Conservation (phyloP, 106 monocot species). For the Acorus calamus region DNA sequence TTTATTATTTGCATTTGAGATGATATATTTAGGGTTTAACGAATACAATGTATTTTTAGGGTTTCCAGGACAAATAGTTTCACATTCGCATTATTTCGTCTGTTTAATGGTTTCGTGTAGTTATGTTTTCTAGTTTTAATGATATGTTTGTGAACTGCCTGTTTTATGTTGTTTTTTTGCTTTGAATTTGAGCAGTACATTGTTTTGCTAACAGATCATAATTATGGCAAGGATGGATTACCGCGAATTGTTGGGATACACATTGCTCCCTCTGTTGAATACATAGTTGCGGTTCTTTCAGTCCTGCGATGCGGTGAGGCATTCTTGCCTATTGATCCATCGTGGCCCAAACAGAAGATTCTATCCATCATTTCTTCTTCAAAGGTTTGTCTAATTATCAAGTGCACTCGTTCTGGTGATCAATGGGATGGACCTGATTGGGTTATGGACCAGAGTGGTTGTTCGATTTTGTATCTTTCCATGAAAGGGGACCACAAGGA, state of each 20-base stretch:
- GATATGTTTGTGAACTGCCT: no score
- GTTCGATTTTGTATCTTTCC: conserved; percentile 40
- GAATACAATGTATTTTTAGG: no score
- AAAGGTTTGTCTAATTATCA: conserved; percentile 33
- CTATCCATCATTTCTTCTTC: conserved; percentile 43
- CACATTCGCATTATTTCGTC: neutral
- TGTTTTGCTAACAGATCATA: no score
- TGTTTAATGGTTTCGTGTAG: neutral
- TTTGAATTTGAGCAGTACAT: no score
- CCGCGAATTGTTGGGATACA: conserved; percentile 65
- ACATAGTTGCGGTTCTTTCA: conserved; percentile 63
- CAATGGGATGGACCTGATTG: conserved; percentile 14
- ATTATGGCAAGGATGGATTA: neutral
- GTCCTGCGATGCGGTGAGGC: conserved; percentile 75
- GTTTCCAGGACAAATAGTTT: neutral
- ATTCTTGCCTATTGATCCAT: conserved; percentile 84
- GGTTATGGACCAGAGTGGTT: conserved; percentile 14
- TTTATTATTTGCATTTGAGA: no score
- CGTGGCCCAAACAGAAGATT: conserved; percentile 72
- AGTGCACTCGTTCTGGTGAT: neutral
- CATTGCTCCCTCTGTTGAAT: conserved; percentile 72
- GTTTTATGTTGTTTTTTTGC: no score
- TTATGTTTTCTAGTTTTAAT: neutral
- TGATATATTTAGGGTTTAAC: no score
- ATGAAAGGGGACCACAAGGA: conserved; percentile 17